Evolutionary conservation across 2,329 filamentous ascomycete species (phyloP).

Genomic region (Nothophaeocryptopus gaeumannii): DNA sequence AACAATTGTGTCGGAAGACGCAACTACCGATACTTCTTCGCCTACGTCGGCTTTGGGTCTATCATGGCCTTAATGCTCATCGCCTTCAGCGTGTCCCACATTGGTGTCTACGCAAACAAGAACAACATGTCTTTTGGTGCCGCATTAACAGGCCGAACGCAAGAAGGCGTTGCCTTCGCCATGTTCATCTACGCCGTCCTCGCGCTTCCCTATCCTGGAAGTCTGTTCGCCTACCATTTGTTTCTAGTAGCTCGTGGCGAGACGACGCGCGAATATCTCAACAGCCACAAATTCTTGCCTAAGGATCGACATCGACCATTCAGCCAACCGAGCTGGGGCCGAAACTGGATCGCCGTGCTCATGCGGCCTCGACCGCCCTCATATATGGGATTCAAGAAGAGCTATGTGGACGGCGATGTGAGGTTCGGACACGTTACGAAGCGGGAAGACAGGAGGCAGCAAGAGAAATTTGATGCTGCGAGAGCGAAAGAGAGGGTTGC

Average conservation of each 20-base stretch:
- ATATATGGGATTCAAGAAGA: conserved; percentile 81
- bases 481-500: conserved; percentile 44
- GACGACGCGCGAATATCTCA: conserved; percentile 93
- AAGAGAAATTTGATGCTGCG: conserved; percentile 14
- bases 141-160: conserved; percentile 48
- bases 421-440: conserved; percentile 59
- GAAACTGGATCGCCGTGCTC: conserved; percentile 79
- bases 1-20: conserved; percentile 97
- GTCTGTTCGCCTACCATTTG: conserved; percentile 82
- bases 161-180: conserved; percentile 57
- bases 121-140: conserved; percentile 65
- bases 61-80: conserved; percentile 73
- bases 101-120: conserved; percentile 67
- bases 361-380: conserved; percentile 80
- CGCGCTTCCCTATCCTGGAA: conserved; percentile 73
- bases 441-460: conserved; percentile 8
- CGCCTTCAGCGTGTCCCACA: conserved; percentile 73
- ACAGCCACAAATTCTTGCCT: conserved; percentile 91
- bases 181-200: conserved; percentile 82
- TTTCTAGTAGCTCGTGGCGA: conserved; percentile 89
- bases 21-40: conserved; percentile 97
- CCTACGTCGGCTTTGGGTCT: conserved; percentile 79
- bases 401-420: conserved; percentile 78
- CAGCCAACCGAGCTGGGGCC: conserved; percentile 67
- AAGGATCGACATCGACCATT: conserved; percentile 89